Conservation (phyloP, 257 asterid genomes). For the Solanum piurae region DNA sequence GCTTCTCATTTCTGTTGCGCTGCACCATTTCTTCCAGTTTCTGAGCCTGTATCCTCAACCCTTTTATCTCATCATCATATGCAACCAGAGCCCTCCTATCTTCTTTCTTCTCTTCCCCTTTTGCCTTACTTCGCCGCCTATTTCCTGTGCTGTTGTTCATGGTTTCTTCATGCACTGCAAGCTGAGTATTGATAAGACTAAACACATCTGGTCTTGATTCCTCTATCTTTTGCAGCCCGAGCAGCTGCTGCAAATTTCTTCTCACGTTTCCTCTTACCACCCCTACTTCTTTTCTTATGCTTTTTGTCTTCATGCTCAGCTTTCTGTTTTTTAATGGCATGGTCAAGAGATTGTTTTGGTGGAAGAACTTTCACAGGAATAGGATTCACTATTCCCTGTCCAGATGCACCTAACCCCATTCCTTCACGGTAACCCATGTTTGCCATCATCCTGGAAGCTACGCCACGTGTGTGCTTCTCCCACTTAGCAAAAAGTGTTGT, state of each 20-base stretch:
- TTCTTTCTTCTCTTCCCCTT: conserved; percentile 44
- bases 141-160: conserved; percentile 20
- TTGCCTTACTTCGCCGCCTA: conserved; percentile 30
- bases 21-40: conserved; percentile 83
- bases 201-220: conserved; percentile 60
- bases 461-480: conserved; percentile 97
- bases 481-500: conserved; percentile 78
- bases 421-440: conserved; percentile 97
- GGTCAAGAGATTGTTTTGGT: conserved; percentile 73
- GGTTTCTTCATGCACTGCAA: conserved; percentile 46
- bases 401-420: conserved; percentile 93
- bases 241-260: conserved; percentile 69
- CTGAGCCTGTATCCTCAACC: conserved; percentile 41
- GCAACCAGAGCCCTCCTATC: conserved; percentile 61
- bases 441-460: conserved; percentile 98
- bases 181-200: conserved; percentile 68
- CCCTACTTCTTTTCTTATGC: conserved; percentile 66
- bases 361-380: conserved; percentile 66
- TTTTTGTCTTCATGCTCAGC: conserved; percentile 21
- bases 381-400: conserved; percentile 83
- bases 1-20: conserved; percentile 73
- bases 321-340: conserved; percentile 39
- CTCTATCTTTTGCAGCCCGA: conserved; percentile 67
- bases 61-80: conserved; percentile 66
- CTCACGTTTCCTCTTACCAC: conserved; percentile 83